phyloP scores from a whole-genome alignment of 768 basidiomycete species.

The Gautieria morchelliformis region DNA sequence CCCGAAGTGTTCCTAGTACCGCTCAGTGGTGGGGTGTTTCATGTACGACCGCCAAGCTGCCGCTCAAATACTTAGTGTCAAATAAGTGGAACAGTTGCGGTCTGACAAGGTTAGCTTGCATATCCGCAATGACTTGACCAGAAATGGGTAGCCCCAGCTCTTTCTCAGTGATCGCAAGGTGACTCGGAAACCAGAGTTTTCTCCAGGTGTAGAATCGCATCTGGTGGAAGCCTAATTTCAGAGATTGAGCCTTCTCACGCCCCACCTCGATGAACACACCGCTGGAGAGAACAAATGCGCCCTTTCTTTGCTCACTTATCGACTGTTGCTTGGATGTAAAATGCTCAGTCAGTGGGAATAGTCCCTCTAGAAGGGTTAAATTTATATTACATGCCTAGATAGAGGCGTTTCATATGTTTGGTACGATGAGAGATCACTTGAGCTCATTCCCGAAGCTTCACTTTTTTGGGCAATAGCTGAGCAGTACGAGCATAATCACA shows the following conservation, averaged over 20 bases:
- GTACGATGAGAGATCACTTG: not conserved
- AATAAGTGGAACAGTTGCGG: not conserved
- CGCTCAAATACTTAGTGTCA: too few species aligned
- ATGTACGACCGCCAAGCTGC: too few species aligned
- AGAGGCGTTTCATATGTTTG: not conserved
- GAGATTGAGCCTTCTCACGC: too few species aligned
- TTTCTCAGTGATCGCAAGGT: conserved; percentile 93
- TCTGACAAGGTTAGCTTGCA: conserved; percentile 84
- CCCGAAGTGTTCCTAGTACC: too few species aligned
- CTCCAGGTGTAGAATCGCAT: conserved; percentile 95
- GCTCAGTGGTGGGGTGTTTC: too few species aligned
- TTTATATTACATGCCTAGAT: not conserved
- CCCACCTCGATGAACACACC: conserved; percentile 34
- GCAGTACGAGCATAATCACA: too few species aligned
- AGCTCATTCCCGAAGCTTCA: not conserved
- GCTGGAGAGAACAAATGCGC: conserved; percentile 90
- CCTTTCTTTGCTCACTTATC: conserved; percentile 99
- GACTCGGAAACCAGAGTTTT: conserved; percentile 86
- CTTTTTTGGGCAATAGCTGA: too few species aligned
- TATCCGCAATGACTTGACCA: conserved; percentile 87
- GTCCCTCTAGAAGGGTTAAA: not conserved
- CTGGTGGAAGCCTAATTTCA: conserved; percentile 28
- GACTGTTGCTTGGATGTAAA: conserved; percentile 45
- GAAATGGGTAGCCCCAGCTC: conserved; percentile 85
- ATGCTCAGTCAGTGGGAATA: not conserved